Evolutionary conservation across 176 grass and related monocot genomes (phyloP).

Genomic region (Typha latifolia): DNA sequence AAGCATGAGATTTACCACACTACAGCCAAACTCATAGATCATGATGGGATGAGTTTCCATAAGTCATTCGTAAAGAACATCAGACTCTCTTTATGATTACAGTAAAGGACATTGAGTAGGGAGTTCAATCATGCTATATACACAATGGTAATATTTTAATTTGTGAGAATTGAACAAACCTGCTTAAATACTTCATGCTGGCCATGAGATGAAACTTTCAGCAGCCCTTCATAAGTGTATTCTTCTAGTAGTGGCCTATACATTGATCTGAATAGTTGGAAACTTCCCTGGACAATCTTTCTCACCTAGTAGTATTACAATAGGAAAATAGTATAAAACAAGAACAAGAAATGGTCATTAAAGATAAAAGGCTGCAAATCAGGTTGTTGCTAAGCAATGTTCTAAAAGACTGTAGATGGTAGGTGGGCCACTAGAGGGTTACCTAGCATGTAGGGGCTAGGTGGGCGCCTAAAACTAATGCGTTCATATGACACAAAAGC

Average conservation of each 20-base stretch:
- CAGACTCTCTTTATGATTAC: too few relatives aligned
- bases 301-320: slow-evolving; percentile 52
- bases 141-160: slow-evolving; percentile 1
- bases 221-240: slow-evolving; percentile 45
- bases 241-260: slow-evolving; percentile 62
- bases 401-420: too few relatives aligned
- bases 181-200: slow-evolving; percentile 45
- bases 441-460: too few relatives aligned
- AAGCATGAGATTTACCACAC: background rate
- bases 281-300: slow-evolving; percentile 76
- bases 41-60: background rate
- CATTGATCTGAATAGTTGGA: slow-evolving; percentile 65
- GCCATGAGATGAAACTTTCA: slow-evolving; percentile 35
- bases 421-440: too few relatives aligned
- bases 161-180: slow-evolving; percentile 31
- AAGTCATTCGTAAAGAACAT: background rate
- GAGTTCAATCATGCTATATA: slow-evolving; percentile 2
- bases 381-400: too few relatives aligned
- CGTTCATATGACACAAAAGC: too few relatives aligned
- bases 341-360: background rate
- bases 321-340: background rate
- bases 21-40: background rate
- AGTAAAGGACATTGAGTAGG: background rate
- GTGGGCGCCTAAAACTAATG: too few relatives aligned
- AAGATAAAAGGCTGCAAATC: too few relatives aligned